Evolutionary conservation across 352 stramenopile genomes (phyloP).

Genomic region (Phytophthora kernoviae): DNA sequence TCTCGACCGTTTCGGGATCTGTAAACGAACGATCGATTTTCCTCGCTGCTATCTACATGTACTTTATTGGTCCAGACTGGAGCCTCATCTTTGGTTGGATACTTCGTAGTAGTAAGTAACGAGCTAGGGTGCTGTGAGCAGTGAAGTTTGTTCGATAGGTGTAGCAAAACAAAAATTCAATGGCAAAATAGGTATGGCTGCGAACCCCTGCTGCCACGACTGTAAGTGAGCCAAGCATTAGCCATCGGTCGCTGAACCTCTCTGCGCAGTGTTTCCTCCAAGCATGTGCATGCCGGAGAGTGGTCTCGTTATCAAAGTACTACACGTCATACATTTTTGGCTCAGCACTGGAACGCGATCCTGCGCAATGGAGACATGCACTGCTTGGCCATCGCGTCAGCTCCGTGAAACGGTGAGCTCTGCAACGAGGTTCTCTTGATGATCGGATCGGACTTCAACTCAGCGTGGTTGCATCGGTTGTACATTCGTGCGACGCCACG

Average conservation of each 20-base stretch:
- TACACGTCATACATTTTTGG: slow-evolving; percentile 6
- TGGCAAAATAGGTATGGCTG: not conserved
- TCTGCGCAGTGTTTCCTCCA: slow-evolving; percentile 9
- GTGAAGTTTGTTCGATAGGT: too few relatives aligned
- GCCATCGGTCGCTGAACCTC: slow-evolving; percentile 10
- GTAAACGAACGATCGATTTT: too few relatives aligned
- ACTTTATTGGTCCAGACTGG: too few relatives aligned
- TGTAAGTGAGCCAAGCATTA: slow-evolving; percentile 7
- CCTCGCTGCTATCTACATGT: too few relatives aligned
- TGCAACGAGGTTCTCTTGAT: slow-evolving; percentile 17
- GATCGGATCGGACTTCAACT: slow-evolving; percentile 12
- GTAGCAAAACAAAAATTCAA: not conserved
- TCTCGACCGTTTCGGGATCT: too few relatives aligned
- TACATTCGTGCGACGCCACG: too few relatives aligned
- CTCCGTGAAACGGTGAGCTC: slow-evolving; percentile 19
- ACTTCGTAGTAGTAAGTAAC: too few relatives aligned
- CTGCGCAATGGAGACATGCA: slow-evolving; percentile 15
- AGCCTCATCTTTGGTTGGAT: too few relatives aligned
- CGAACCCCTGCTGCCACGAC: not conserved
- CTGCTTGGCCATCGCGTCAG: not conserved
- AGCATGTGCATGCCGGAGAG: slow-evolving; percentile 15
- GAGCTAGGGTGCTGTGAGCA: too few relatives aligned
- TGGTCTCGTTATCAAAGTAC: slow-evolving; percentile 3
- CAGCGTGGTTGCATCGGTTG: not conserved
- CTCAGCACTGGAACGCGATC: slow-evolving; percentile 10